Percentiles rank a stretch among this genome's conserved stretches.
These are phyloP conservation scores for Amesomyces nigricolor DNA, from an alignment of 2,329 filamentous ascomycete genomes.

Conservation along the genomic window DNA sequence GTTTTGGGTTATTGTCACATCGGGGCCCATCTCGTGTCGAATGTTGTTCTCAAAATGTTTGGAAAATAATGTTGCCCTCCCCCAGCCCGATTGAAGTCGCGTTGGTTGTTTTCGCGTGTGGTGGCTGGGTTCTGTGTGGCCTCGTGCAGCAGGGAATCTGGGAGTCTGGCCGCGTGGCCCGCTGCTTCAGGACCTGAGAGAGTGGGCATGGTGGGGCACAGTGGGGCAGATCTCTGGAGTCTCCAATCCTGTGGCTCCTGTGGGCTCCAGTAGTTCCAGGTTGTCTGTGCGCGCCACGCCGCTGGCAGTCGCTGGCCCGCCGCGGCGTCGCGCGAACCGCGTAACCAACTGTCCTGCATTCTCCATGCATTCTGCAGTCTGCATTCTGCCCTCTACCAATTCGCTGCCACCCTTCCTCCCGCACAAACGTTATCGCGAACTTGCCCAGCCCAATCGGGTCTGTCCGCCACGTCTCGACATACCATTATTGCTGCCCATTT, in stretches of 20 bases:
- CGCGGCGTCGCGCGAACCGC: slow-evolving; percentile 27
- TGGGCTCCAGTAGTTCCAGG: too few species aligned
- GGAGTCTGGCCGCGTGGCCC: too few species aligned
- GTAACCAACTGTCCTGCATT: slow-evolving; percentile 20
- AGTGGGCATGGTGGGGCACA: neutral
- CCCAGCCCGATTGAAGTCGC: too few species aligned
- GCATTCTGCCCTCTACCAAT: slow-evolving; percentile 10
- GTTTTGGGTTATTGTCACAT: too few species aligned
- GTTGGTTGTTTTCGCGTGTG: too few species aligned
- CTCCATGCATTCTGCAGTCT: neutral
- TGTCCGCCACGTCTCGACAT: slow-evolving; percentile 8
- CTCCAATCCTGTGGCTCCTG: neutral
- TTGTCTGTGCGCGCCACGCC: slow-evolving; percentile 7
- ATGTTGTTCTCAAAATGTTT: too few species aligned
- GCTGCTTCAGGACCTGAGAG: too few species aligned
- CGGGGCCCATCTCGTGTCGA: too few species aligned
- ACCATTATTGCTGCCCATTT: neutral
- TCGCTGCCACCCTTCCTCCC: slow-evolving; percentile 20
- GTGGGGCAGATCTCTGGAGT: neutral
- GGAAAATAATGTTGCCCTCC: too few species aligned
- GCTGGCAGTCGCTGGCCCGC: slow-evolving; percentile 19
- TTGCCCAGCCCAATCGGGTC: slow-evolving; percentile 7
- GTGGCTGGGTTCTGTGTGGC: too few species aligned
- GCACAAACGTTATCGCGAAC: slow-evolving; percentile 15
- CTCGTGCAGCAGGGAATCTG: too few species aligned